Conservation (phyloP, 768 basidiomycete genomes). For the Trametes sanguinea region DNA sequence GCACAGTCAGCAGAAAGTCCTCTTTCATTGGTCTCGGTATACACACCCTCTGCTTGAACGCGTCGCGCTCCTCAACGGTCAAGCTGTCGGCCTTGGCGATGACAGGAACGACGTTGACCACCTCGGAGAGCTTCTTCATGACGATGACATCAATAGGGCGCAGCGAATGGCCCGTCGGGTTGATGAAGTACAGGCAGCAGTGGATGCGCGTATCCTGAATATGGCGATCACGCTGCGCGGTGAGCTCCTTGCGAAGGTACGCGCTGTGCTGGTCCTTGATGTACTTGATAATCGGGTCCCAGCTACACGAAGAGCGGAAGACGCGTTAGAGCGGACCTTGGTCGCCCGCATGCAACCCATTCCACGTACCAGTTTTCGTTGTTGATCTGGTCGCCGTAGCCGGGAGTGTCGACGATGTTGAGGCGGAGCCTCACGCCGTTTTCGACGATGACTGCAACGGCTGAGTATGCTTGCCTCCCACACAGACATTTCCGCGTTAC, state of each 20-base stretch:
- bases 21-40: background rate
- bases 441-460: constrained; percentile 80
- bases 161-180: constrained; percentile 95
- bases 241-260: constrained; percentile 97
- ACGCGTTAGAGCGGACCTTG: background rate
- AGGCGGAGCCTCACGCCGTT: constrained; percentile 92
- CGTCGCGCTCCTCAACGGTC: constrained; percentile 88
- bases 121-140: constrained; percentile 98
- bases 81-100: constrained; percentile 97
- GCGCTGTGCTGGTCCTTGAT: constrained; percentile 99
- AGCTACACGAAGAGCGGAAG: constrained; percentile 48
- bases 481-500: background rate
- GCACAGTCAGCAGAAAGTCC: background rate
- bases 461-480: background rate
- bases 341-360: background rate
- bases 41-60: constrained; percentile 88
- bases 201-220: constrained; percentile 99
- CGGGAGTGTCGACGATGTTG: constrained; percentile 99
- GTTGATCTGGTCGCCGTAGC: constrained; percentile 98
- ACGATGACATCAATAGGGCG: constrained; percentile 97
- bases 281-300: constrained; percentile 99
- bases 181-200: constrained; percentile 98
- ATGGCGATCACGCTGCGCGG: constrained; percentile 97
- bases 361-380: constrained; percentile 89
- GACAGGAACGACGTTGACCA: constrained; percentile 99